Evolutionary conservation across 345 rosid genomes (phyloP), one percentile per base, ranked within the genome.

Genomic region (Populus simonii): DNA sequence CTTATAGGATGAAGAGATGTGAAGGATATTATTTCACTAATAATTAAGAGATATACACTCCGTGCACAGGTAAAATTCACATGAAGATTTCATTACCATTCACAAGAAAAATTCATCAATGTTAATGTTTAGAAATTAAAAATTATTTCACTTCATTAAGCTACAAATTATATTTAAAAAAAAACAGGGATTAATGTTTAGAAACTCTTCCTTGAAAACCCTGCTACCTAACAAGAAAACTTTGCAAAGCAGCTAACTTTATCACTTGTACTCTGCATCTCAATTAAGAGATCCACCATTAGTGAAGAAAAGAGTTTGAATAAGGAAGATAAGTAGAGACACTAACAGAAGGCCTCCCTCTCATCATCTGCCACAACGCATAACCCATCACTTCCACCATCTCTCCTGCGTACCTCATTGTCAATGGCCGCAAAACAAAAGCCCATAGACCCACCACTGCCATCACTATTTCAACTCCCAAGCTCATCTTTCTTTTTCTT

Each of bases 381-480:
- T 35, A 4, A 1, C 81, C 74, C 74, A 81, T 3, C 4, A 68
- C 82, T 59, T 78, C 81, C n/a, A 76, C 22, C 83, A 83, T 78
- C 65, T 85, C 87, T 1, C 57, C 85, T 0, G 87, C 84, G 20
- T 33, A 74, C 66, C 84, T 85, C 76, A 82, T 76, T 62, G 85
- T 53, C 85, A 35, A 5, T 16, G 87, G 90, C 71, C 90, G 53
- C 59, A 87, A 43, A 72, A 22, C 80, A 15, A 84, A 70, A 5
- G 82, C 80, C 88, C 88, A 87, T 8, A 87, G 65, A 6, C 87
- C 90, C 36, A 75, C 78, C 69, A 77, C 71, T 31, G 70, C 87
- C 80, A 82, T 71, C n/a, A 17, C 67, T 27, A 83, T 72, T 47
- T 78, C 88, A 31, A 39, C 81, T 80, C 84, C 88, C 70, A 87